Percentiles rank a stretch among this genome's conserved stretches.
Evolutionary conservation across 1,284 basidiomycete genomes (phyloP).

Genomic region (Golubevia pallescens): DNA sequence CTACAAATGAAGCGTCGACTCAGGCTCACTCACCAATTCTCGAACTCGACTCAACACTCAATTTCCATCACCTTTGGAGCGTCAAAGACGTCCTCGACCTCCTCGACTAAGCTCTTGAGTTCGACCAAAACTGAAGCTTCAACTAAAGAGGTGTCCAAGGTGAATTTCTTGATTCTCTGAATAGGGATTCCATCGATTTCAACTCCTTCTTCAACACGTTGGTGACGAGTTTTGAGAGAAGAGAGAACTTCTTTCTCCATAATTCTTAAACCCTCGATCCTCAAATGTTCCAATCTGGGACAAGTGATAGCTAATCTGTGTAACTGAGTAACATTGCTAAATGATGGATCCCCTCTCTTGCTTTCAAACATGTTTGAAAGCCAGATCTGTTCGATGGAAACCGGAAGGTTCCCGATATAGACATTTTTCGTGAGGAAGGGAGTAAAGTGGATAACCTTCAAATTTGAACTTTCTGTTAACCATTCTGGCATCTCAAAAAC

Average conservation of each 20-base stretch:
- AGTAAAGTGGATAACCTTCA: too few relatives aligned
- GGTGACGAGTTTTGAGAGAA: background rate
- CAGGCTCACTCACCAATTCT: too few relatives aligned
- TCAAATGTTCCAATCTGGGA: background rate
- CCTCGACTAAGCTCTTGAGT: background rate
- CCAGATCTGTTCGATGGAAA: too few relatives aligned
- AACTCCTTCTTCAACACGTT: background rate
- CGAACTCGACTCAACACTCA: background rate
- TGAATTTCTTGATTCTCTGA: background rate
- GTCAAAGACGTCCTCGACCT: background rate
- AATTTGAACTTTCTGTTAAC: too few relatives aligned
- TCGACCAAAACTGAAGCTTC: background rate
- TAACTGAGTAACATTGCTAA: background rate
- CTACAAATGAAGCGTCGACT: too few relatives aligned
- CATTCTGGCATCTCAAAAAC: too few relatives aligned
- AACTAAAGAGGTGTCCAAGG: background rate
- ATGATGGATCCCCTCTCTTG: too few relatives aligned
- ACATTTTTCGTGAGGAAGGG: too few relatives aligned
- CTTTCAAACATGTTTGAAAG: too few relatives aligned
- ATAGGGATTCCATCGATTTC: background rate
- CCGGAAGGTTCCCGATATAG: too few relatives aligned
- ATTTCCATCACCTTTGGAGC: background rate
- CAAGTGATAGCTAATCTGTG: background rate
- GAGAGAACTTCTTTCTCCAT: background rate
- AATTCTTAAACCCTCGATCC: background rate